phyloP scores from a whole-genome alignment of 805 yeast genomes.

The Saturnispora silvae region DNA sequence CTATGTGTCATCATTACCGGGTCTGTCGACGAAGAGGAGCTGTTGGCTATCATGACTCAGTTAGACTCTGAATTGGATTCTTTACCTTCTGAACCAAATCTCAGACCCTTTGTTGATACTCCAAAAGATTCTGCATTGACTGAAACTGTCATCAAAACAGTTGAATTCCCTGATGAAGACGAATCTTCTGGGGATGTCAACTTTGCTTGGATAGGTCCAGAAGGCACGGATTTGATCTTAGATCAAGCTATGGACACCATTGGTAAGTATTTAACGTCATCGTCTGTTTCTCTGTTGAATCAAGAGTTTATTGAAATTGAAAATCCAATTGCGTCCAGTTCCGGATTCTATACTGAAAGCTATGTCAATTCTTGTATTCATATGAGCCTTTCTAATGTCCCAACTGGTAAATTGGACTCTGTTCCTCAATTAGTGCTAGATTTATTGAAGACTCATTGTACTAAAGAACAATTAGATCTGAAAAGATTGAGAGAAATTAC shows the following conservation, averaged over 20 bases:
- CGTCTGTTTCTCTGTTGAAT: conserved; percentile 66
- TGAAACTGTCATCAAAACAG: conserved; percentile 33
- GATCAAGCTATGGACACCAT: conserved; percentile 65
- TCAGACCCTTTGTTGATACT: conserved; percentile 77
- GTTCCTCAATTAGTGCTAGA: conserved; percentile 42
- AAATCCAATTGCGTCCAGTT: conserved; percentile 68
- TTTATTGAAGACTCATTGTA: conserved; percentile 43
- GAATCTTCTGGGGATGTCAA: conserved; percentile 71
- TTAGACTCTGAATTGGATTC: conserved; percentile 51
- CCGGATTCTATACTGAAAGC: conserved; percentile 65
- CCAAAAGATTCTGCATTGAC: conserved; percentile 33
- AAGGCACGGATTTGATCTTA: conserved; percentile 35
- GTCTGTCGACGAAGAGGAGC: conserved; percentile 63
- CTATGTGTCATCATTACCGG: conserved; percentile 80
- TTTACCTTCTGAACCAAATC: conserved; percentile 27
- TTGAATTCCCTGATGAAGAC: conserved; percentile 83
- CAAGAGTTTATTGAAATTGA: conserved; percentile 68
- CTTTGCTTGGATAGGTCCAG: conserved; percentile 78
- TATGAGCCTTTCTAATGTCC: conserved; percentile 60
- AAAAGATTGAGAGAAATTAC: conserved; percentile 56
- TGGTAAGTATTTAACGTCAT: conserved; percentile 63
- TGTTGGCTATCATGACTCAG: conserved; percentile 44
- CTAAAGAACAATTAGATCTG: conserved; percentile 45
- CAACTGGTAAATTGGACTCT: conserved; percentile 48
- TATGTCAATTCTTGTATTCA: conserved; percentile 52